Conservation (phyloP, 805 yeast genomes). For the Candida ovalis region DNA sequence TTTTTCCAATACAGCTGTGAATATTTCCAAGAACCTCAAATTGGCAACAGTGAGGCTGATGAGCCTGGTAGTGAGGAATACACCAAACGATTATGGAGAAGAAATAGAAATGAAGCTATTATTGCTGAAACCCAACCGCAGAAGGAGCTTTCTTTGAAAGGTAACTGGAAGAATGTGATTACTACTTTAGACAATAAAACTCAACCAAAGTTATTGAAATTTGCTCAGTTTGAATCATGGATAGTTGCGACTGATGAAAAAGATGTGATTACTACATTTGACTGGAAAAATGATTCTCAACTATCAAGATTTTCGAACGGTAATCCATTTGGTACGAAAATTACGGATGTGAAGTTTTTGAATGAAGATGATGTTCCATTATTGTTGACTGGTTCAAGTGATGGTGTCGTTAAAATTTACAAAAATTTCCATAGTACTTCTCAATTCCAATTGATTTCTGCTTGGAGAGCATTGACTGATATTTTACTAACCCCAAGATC, state of each 20-base stretch:
- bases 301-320: slow-evolving; percentile 74
- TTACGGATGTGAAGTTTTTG: slow-evolving; percentile 79
- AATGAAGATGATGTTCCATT: slow-evolving; percentile 92
- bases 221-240: slow-evolving; percentile 88
- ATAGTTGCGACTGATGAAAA: slow-evolving; percentile 78
- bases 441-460: slow-evolving; percentile 61
- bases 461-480: slow-evolving; percentile 94
- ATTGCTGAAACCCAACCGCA: slow-evolving; percentile 89
- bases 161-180: slow-evolving; percentile 74
- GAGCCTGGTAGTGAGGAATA: slow-evolving; percentile 91
- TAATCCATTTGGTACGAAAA: slow-evolving; percentile 82
- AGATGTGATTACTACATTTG: slow-evolving; percentile 81
- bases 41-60: slow-evolving; percentile 77
- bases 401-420: slow-evolving; percentile 88
- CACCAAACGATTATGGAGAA: slow-evolving; percentile 79
- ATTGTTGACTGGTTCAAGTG: slow-evolving; percentile 83
- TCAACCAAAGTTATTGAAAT: slow-evolving; percentile 73
- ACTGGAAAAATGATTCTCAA: slow-evolving; percentile 65
- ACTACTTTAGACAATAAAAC: slow-evolving; percentile 65
- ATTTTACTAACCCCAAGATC: slow-evolving; percentile 75
- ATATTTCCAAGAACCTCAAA: slow-evolving; percentile 94
- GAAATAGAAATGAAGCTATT: slow-evolving; percentile 82
- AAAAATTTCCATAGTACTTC: slow-evolving; percentile 62
- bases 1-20: slow-evolving; percentile 79
- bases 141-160: slow-evolving; percentile 74